Conservation (phyloP, 345 rosid species). For the Pseudoturritis turrita region DNA sequence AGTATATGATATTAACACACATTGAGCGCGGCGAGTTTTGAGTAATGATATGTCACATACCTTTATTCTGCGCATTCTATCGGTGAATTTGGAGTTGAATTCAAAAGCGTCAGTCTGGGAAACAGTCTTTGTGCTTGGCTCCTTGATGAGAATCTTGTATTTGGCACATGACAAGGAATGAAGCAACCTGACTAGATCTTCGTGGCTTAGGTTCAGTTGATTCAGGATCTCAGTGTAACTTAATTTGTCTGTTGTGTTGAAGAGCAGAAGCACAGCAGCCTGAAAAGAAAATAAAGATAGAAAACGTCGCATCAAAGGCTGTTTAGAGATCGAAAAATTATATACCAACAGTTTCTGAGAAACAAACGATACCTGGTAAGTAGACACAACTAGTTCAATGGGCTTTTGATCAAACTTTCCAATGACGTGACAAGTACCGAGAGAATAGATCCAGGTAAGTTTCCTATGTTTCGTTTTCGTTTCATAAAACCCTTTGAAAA, state of each 20-base stretch:
- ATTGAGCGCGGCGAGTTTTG: not conserved
- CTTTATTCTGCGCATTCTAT: slow-evolving; percentile 95
- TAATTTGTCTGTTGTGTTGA: slow-evolving; percentile 73
- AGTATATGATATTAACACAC: not conserved
- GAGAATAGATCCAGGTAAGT: slow-evolving; percentile 65
- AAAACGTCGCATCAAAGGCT: not conserved
- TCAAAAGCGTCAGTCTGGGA: slow-evolving; percentile 56
- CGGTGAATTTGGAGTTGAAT: slow-evolving; percentile 73
- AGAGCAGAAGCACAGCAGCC: slow-evolving; percentile 86
- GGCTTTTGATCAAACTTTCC: slow-evolving; percentile 59
- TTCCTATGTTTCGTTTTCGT: slow-evolving; percentile 51
- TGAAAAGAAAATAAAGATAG: slow-evolving; percentile 24
- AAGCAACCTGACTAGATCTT: slow-evolving; percentile 81
- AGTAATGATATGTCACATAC: slow-evolving; percentile 28
- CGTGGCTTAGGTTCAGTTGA: slow-evolving; percentile 78
- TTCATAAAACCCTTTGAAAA: slow-evolving; percentile 53
- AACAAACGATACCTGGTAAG: slow-evolving; percentile 58
- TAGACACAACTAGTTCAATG: slow-evolving; percentile 54
- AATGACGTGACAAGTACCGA: slow-evolving; percentile 57
- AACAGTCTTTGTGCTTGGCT: slow-evolving; percentile 56
- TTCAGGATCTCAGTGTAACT: slow-evolving; percentile 77
- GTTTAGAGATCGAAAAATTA: not conserved
- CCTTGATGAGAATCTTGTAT: slow-evolving; percentile 72
- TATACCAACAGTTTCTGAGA: not conserved
- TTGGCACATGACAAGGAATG: slow-evolving; percentile 86